Evolutionary conservation across 2,329 filamentous ascomycete species (phyloP), one percentile per base, ranked within the genome.

Genomic region (Pseudogymnoascus sp.): DNA sequence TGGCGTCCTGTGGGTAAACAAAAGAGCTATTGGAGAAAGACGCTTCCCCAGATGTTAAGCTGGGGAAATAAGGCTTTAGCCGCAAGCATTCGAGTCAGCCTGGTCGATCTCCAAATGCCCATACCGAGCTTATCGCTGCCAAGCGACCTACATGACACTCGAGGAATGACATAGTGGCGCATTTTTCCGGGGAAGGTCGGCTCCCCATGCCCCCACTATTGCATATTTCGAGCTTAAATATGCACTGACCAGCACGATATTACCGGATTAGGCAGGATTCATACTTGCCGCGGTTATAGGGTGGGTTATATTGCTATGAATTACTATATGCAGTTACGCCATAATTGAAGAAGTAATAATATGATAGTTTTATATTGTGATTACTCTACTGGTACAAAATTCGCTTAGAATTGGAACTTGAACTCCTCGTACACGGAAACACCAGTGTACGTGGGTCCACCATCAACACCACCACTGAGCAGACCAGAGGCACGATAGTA

Each of bases 181-280:
- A 18, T 30, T 50, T 50, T 18, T 50, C 43, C 43, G 25, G 25
- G 43, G 43, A 4, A 30, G 6, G 14, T 50, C 43, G 43, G 43
- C 43, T 18, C 43, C 14, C 7, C 14, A 50, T 30, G 30, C 43
- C 43, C 25, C 43, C 43, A 50, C 43, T 50, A 30, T n/a, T 30
- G 25, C 43, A 50, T 30, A 50, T 30, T 50, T 30, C n/a, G 25
- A 50, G 43, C 43, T 50, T 50, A 50, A 50, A 50, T 50, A 50
- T 50, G 25, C 43, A 50, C 25, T 30, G n/a, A 18, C 43, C 43
- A 14, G 25, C 43, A 50, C 28, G 7, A 50, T 30, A 30, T 30
- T 50, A 9, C 43, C 43, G 43, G 16, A 50, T 3, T 50, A 16
- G 43, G 25, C 14, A 50, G 14, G 25, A 30, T 4, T 50, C 8